Evolutionary conservation across 2,329 filamentous ascomycete species (phyloP).

Genomic region (Botrytis elliptica): DNA sequence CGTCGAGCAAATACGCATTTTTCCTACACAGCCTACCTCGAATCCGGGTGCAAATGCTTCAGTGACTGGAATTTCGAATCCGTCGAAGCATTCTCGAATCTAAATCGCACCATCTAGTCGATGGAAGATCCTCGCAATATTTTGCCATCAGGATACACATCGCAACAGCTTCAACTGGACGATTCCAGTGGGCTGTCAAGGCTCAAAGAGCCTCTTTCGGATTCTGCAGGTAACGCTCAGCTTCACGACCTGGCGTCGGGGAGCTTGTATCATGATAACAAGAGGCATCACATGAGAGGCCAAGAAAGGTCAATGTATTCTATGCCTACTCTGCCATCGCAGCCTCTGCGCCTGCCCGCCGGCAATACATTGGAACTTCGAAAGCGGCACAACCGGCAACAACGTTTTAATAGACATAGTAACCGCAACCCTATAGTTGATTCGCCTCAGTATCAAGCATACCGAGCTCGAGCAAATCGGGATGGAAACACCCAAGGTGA

Average conservation of each 20-base stretch:
- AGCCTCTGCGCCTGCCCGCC: conserved; percentile 29
- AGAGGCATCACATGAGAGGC: conserved; percentile 27
- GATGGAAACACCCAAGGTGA: conserved; percentile 60
- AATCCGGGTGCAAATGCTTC: conserved; percentile 22
- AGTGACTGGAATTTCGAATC: conserved; percentile 25
- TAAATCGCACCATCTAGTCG: conserved; percentile 20
- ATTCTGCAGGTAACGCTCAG: conserved; percentile 38
- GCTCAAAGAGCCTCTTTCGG: conserved; percentile 34
- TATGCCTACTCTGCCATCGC: conserved; percentile 35
- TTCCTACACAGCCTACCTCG: conserved; percentile 26
- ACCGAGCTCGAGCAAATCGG: conserved; percentile 63
- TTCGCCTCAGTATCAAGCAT: conserved; percentile 62
- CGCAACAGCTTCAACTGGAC: conserved; percentile 28
- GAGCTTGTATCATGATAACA: conserved; percentile 35
- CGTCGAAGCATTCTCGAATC: conserved; percentile 36
- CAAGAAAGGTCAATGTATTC: conserved; percentile 32
- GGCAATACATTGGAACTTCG: conserved; percentile 35
- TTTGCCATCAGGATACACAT: conserved; percentile 30
- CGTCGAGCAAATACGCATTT: conserved; percentile 28
- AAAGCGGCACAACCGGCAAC: conserved; percentile 38
- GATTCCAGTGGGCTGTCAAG: conserved; percentile 28
- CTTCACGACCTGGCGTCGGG: conserved; percentile 33
- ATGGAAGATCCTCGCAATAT: conserved; percentile 36
- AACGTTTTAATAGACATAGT: conserved; percentile 35
- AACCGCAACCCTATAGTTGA: conserved; percentile 58